Evolutionary conservation across 2,329 filamentous ascomycete species (phyloP).

Genomic region (Cercospora nicotianae): DNA sequence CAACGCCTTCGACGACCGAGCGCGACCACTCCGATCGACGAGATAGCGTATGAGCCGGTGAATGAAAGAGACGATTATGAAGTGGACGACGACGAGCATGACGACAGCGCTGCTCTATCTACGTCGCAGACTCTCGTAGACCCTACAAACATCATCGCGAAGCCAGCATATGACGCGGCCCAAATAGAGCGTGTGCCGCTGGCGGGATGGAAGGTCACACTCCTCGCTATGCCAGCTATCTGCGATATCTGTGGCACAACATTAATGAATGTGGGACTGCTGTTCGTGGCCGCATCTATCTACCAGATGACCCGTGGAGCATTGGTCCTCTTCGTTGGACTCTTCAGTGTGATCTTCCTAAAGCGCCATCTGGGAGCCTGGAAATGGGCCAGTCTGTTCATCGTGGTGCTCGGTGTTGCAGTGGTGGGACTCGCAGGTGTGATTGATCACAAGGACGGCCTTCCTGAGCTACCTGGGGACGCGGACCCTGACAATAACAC

Average conservation of each 20-base stretch:
- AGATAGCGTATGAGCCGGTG: slow-evolving; percentile 35
- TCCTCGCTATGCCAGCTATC: slow-evolving; percentile 82
- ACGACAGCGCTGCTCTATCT: slow-evolving; percentile 47
- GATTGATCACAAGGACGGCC: slow-evolving; percentile 66
- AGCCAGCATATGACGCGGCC: slow-evolving; percentile 52
- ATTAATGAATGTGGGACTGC: slow-evolving; percentile 91
- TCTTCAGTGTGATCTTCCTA: slow-evolving; percentile 92
- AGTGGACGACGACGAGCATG: slow-evolving; percentile 42
- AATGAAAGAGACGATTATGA: slow-evolving; percentile 32
- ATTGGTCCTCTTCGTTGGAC: slow-evolving; percentile 88
- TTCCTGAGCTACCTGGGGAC: slow-evolving; percentile 34
- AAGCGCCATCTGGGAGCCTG: slow-evolving; percentile 76
- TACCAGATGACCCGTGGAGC: slow-evolving; percentile 99
- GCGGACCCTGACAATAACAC: slow-evolving; percentile 34
- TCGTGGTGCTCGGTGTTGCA: slow-evolving; percentile 85
- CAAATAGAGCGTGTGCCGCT: slow-evolving; percentile 55
- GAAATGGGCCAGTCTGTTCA: slow-evolving; percentile 86
- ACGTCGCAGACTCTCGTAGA: slow-evolving; percentile 40
- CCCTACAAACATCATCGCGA: slow-evolving; percentile 48
- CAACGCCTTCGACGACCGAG: slow-evolving; percentile 38
- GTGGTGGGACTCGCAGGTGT: slow-evolving; percentile 87
- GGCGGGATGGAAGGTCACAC: slow-evolving; percentile 66
- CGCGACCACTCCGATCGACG: slow-evolving; percentile 30
- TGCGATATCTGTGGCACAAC: slow-evolving; percentile 96
- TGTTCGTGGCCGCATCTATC: slow-evolving; percentile 92